Percentiles rank a stretch among this genome's conserved stretches.
phyloP scores from a whole-genome alignment of 345 rosid species.

The Laguncularia racemosa region DNA sequence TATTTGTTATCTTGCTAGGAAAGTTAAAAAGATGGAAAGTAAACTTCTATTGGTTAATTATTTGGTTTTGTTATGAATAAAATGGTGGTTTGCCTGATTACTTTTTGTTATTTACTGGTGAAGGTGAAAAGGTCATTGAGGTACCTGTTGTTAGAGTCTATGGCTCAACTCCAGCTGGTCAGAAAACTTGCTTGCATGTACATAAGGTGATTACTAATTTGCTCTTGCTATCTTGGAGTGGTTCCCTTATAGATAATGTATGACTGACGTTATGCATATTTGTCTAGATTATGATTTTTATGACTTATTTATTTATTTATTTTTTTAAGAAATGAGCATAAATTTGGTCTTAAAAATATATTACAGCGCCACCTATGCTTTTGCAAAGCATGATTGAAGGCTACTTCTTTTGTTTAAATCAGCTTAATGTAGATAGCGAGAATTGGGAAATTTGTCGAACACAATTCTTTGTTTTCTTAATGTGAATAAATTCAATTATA shows the following conservation, averaged over 20 bases:
- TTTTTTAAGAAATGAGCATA: too few relatives aligned
- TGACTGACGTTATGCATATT: background rate
- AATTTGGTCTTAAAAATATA: background rate
- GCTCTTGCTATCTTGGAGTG: background rate
- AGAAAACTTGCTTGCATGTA: conserved; percentile 90
- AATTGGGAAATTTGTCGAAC: too few relatives aligned
- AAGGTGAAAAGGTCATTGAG: conserved; percentile 78
- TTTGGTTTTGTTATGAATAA: too few relatives aligned
- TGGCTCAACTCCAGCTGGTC: conserved; percentile 91
- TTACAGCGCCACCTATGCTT: background rate
- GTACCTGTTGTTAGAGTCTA: conserved; percentile 82
- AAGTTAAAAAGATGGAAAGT: too few relatives aligned
- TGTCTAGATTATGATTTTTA: background rate
- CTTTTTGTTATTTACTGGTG: conserved; percentile 8
- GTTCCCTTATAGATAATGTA: background rate
- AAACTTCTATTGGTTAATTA: too few relatives aligned
- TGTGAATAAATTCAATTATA: too few relatives aligned
- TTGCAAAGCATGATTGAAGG: background rate
- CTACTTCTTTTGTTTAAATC: too few relatives aligned
- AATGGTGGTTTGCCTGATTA: background rate
- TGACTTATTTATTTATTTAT: background rate
- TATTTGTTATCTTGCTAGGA: too few relatives aligned
- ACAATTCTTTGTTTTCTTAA: too few relatives aligned
- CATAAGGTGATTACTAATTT: conserved; percentile 43
- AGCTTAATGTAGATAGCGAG: too few relatives aligned